Conservation (phyloP, 2,329 filamentous ascomycete genomes). For the Diaporthe ilicicola region DNA sequence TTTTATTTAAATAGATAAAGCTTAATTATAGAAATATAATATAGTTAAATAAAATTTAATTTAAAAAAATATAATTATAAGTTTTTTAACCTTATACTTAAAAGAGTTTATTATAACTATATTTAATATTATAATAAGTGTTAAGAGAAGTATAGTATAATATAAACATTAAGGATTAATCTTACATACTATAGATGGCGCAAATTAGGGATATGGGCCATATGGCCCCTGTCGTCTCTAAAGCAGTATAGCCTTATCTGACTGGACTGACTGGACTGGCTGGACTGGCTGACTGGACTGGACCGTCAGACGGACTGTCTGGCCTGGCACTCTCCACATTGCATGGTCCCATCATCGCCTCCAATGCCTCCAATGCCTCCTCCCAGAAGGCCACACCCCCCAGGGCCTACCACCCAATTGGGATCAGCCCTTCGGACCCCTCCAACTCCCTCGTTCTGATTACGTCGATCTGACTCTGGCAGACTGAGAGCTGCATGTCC, state of each 20-base stretch:
- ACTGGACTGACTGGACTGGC: neutral
- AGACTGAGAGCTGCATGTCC: neutral
- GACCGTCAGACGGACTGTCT: neutral
- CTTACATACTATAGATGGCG: too few species aligned
- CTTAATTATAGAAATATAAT: too few species aligned
- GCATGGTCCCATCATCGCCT: too few species aligned
- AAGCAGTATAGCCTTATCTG: conserved; percentile 14
- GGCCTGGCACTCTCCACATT: too few species aligned
- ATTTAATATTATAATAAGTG: too few species aligned
- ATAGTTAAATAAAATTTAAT: too few species aligned
- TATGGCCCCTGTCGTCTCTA: neutral
- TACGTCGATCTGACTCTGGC: conserved; percentile 21
- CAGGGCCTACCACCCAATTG: conserved; percentile 7
- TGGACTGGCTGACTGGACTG: neutral
- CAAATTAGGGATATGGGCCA: neutral
- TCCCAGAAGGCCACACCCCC: neutral
- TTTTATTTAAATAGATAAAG: too few species aligned
- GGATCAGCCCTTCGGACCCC: neutral
- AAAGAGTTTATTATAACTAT: too few species aligned
- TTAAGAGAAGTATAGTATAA: neutral
- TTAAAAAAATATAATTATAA: too few species aligned
- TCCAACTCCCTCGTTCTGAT: neutral
- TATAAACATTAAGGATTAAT: too few species aligned
- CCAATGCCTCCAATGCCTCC: neutral
- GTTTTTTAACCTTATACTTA: too few species aligned